Conservation (phyloP, 371 early-diverging fungal species). For the Paraphysoderma sedebokerense region DNA sequence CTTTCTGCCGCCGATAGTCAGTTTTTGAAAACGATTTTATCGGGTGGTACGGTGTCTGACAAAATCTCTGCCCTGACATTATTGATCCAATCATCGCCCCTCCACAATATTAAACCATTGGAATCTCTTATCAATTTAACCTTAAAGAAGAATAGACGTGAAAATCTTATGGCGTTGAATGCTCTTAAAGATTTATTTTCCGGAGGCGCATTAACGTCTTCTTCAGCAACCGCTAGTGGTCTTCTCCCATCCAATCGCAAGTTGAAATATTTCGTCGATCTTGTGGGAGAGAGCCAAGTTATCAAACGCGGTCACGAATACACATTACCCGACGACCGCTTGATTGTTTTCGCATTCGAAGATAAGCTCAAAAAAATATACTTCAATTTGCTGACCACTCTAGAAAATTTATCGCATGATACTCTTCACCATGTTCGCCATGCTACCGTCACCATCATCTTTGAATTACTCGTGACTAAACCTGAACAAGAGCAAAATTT, state of each 20-base stretch:
- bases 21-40: conserved; percentile 70
- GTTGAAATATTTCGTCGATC: conserved; percentile 26
- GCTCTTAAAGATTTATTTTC: conserved; percentile 79
- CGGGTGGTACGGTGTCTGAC: conserved; percentile 82
- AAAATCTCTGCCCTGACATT: conserved; percentile 83
- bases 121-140: conserved; percentile 72
- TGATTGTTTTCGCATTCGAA: conserved; percentile 81
- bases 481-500: conserved; percentile 93
- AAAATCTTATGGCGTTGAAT: conserved; percentile 64
- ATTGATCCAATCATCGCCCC: conserved; percentile 74
- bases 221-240: background rate
- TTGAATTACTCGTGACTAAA: conserved; percentile 58
- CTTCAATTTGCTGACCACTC: conserved; percentile 62
- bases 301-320: background rate
- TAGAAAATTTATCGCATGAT: conserved; percentile 70
- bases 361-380: conserved; percentile 76
- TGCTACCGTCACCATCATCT: conserved; percentile 50
- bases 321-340: conserved; percentile 24
- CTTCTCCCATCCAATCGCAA: conserved; percentile 70
- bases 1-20: conserved; percentile 48
- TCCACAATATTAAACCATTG: conserved; percentile 61
- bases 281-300: background rate
- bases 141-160: conserved; percentile 71
- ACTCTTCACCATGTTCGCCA: conserved; percentile 61
- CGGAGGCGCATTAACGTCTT: conserved; percentile 13